phyloP scores from a whole-genome alignment of 2,329 filamentous ascomycete species.

The Sphaceloma murrayae region DNA sequence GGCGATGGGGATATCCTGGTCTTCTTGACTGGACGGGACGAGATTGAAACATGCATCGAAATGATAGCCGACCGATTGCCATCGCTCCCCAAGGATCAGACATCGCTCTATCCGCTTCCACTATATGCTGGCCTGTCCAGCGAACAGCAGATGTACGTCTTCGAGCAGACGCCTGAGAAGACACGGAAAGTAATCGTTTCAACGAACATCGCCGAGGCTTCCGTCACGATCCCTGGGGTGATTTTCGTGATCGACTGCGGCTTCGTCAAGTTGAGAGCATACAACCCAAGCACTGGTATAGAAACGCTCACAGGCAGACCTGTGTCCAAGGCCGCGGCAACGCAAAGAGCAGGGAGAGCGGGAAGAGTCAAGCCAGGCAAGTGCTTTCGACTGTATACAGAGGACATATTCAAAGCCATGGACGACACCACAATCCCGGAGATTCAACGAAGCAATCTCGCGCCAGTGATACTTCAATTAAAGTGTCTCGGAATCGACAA shows the following conservation, averaged over 20 bases:
- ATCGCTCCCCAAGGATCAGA: conserved; percentile 50
- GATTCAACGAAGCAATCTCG: conserved; percentile 84
- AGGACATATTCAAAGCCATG: conserved; percentile 57
- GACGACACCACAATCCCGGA: conserved; percentile 72
- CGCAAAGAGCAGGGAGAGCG: conserved; percentile 79
- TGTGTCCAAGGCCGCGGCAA: conserved; percentile 85
- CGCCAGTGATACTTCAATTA: conserved; percentile 77
- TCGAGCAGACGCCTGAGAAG: conserved; percentile 70
- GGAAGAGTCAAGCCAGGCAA: conserved; percentile 85
- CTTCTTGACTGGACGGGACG: conserved; percentile 85
- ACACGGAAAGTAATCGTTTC: conserved; percentile 85
- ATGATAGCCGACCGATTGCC: conserved; percentile 63
- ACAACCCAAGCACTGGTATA: conserved; percentile 74
- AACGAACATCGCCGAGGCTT: conserved; percentile 95
- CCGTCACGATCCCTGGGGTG: conserved; percentile 86
- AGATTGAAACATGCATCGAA: conserved; percentile 78
- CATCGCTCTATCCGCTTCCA: conserved; percentile 60
- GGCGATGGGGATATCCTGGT: conserved; percentile 77
- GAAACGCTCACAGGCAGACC: conserved; percentile 75
- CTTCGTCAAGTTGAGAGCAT: conserved; percentile 81
- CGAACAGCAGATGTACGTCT: conserved; percentile 91
- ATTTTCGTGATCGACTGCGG: conserved; percentile 85
- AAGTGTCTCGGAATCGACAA: conserved; percentile 96
- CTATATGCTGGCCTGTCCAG: conserved; percentile 82
- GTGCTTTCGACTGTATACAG: conserved; percentile 86